Evolutionary conservation across 169 alveolate species (phyloP), one percentile per base, ranked within the genome.

Genomic region (Besnoitia besnoiti): DNA sequence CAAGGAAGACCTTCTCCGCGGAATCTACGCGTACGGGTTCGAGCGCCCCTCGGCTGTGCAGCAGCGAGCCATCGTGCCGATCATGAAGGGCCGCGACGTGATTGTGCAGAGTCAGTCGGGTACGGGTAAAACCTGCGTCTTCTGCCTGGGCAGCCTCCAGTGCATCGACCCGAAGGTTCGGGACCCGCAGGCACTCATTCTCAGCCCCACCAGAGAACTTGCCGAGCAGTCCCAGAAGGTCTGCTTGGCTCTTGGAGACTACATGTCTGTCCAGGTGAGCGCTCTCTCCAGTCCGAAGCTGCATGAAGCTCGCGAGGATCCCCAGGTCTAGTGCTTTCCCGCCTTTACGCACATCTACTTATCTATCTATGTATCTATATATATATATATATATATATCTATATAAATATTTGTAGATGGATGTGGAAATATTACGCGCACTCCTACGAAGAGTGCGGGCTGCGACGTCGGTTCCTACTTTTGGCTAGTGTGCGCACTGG

Each of bases 11-110:
- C 96, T 99, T 46, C 96, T 99, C 62, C 98, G 99, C 95, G 99
- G 99, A 79, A 98, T 99, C 85, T 98, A 98, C 93, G 98, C 99
- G 40, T 99, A 97, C 95, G 99, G 99, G 42, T 99, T 99, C 94
- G 99, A 99, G 96, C 98, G 98, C 90, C 99, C 99, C 40, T 98
- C 99, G 35, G 99, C 99, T 27, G 99, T 99, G 33, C 99, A 99
- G 97, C 99, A 98, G 95, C 98, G 99, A 90, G 99, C 99, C 61
- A 99, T 99, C 90, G 97, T 98, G 73, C 99, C 99, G 35, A 98
- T 99, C 67, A 95, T 98, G 82, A 96, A 98, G 93, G 99, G 99
- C 33, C 96, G 99, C 85, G 99, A 99, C 95, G 99, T 98, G 50
- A 98, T 99, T 49, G 99, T 99, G 33, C 99, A 99, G 95, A 96